phyloP scores from a whole-genome alignment of 352 stramenopile genomes.

The Pythium brachiatum region DNA sequence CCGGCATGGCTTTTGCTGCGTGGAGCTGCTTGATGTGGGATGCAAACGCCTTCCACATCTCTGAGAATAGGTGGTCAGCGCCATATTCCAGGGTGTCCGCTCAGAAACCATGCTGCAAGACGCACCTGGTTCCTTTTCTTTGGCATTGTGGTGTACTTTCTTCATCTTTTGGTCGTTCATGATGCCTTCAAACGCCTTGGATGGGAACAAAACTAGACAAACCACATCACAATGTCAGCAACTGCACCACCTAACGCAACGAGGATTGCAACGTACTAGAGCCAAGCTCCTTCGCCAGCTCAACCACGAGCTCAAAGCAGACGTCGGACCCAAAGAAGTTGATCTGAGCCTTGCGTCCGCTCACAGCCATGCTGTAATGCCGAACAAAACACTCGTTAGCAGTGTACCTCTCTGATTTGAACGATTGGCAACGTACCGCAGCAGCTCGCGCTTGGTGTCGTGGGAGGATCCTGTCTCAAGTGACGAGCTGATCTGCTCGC shows the following conservation, averaged over 20 bases:
- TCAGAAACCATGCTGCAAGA: too few relatives aligned
- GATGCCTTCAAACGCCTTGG: conserved; percentile 76
- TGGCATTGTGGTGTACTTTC: conserved; percentile 69
- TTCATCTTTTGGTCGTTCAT: conserved; percentile 78
- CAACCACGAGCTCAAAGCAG: conserved; percentile 71
- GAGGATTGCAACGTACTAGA: conserved; percentile 31
- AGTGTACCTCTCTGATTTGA: neutral
- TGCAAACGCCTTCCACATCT: conserved; percentile 70
- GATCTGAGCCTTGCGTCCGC: conserved; percentile 68
- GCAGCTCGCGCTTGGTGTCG: conserved; percentile 67
- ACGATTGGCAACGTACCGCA: conserved; percentile 38
- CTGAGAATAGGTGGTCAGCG: conserved; percentile 23
- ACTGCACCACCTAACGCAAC: too few relatives aligned
- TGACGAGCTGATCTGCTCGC: conserved; percentile 38
- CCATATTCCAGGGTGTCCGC: neutral
- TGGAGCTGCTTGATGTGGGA: conserved; percentile 57
- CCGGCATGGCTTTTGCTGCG: conserved; percentile 37
- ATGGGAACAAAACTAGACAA: conserved; percentile 57
- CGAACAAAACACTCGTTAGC: neutral
- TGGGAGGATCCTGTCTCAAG: conserved; percentile 32
- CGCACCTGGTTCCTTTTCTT: conserved; percentile 65
- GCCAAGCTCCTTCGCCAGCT: conserved; percentile 58
- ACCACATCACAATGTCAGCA: neutral
- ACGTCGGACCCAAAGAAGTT: conserved; percentile 74
- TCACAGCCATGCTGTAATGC: conserved; percentile 53